Base-by-base conservation (phyloP, 352 stramenopile species). In the Phytopythium litorale region DNA sequence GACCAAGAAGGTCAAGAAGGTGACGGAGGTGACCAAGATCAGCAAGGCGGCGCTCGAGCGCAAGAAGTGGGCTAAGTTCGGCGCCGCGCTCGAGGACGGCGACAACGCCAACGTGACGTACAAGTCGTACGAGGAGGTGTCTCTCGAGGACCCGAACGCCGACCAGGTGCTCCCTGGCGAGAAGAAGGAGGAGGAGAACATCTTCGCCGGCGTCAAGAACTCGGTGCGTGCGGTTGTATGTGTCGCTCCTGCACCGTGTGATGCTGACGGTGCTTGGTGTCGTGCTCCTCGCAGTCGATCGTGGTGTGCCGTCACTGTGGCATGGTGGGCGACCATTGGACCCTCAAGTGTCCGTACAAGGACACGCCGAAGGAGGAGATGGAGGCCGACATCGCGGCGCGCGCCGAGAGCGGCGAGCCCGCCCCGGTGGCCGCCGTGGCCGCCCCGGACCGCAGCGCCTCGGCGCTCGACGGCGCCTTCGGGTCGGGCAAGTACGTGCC, bases 291-390 rank as follows among this genome's bases (percentile, higher is more conserved):
- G 40, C 49, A 69, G 70, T 93, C 82, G 25, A 96, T 96, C 58
- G 86, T 96, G 25, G 84, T 94, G 63, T 96, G 87, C 58, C 87
- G 87, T 67, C 85, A 94, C 77, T 96, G 87, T 89, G 85, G 87
- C 56, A 94, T 96, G 84, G 84, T 94, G 42, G 87, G 87, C 32
- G 87, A 96, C 60, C 87, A 96, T 60, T 96, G 87, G 87, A 96
- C 87, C 60, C 83, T 96, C 70, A 96, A 96, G 74, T 94, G 87
- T 82, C 87, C 87, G 60, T 96, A 96, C 82, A 96, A 94, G 72
- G 86, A 96, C 71, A 92, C 86, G 23, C 79, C 84, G 30, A 76
- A 85, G 65, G 78, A 92, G 52, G 87, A 95, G 63, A 62, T 95
- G 58, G 80, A 86, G 62, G 68, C 81, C 45, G 86, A 92, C 50